These are phyloP conservation scores for Boletus subparvulus DNA, from an alignment of 768 basidiomycete genomes.

Conservation along the genomic window DNA sequence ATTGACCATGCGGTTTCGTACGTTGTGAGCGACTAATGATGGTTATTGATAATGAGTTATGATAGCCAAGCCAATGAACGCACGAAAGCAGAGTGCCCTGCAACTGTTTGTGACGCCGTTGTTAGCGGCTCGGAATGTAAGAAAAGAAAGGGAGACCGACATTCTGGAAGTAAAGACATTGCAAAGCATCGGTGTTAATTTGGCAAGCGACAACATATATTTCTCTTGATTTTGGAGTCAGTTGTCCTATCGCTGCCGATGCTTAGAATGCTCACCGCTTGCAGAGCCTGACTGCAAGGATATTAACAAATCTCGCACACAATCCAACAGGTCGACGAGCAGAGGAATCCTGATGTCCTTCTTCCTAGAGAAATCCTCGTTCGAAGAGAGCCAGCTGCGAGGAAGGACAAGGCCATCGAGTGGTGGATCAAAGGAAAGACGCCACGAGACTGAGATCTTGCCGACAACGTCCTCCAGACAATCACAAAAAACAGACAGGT, in stretches of 20 bases:
- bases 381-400: slow-evolving; percentile 46
- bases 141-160: slow-evolving; percentile 33
- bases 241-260: neutral
- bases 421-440: slow-evolving; percentile 13
- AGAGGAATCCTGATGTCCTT: slow-evolving; percentile 11
- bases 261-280: slow-evolving; percentile 20
- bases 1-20: neutral
- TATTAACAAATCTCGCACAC: slow-evolving; percentile 27
- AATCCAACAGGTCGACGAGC: slow-evolving; percentile 8
- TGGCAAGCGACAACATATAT: slow-evolving; percentile 1
- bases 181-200: slow-evolving; percentile 21
- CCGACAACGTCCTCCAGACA: slow-evolving; percentile 49
- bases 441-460: slow-evolving; percentile 38
- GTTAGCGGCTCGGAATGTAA: neutral
- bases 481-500: slow-evolving; percentile 50
- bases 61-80: slow-evolving; percentile 16
- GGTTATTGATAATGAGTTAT: neutral
- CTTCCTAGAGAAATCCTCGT: slow-evolving; percentile 13
- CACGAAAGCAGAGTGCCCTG: slow-evolving; percentile 47
- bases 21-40: slow-evolving; percentile 28
- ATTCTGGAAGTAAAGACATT: slow-evolving; percentile 47
- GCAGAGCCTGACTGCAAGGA: slow-evolving; percentile 28
- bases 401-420: slow-evolving; percentile 54
- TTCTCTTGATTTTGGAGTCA: neutral
- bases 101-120: slow-evolving; percentile 36